Conservation (phyloP, 139 green algal species). For the Volvox reticuliferus region DNA sequence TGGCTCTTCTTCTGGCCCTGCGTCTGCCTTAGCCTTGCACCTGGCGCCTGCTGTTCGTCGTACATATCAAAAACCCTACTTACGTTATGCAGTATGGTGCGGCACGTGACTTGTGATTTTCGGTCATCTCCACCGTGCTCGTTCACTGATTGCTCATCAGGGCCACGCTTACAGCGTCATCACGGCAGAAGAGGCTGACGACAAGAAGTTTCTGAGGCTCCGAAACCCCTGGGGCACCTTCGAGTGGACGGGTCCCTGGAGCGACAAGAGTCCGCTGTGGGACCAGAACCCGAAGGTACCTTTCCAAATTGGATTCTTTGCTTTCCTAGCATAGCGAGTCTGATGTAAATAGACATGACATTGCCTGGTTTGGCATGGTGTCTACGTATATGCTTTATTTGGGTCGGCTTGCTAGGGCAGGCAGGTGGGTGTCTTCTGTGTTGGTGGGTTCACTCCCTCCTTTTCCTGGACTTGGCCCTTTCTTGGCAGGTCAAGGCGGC, state of each 20-base stretch:
- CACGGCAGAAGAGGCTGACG: slow-evolving; percentile 40
- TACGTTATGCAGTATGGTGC: no score
- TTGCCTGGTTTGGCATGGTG: neutral
- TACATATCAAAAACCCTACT: no score
- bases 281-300: slow-evolving; percentile 61
- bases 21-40: no score
- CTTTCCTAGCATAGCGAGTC: no score
- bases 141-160: slow-evolving; percentile 6
- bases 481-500: slow-evolving; percentile 36
- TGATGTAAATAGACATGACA: neutral
- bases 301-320: no score
- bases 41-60: no score
- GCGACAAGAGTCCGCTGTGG: slow-evolving; percentile 62
- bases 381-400: neutral
- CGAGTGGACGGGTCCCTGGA: slow-evolving; percentile 65
- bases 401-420: neutral
- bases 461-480: neutral
- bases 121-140: no score
- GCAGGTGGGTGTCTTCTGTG: neutral
- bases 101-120: no score
- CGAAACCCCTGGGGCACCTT: slow-evolving; percentile 61
- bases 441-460: neutral
- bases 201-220: slow-evolving; percentile 53
- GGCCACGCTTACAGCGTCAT: slow-evolving; percentile 59
- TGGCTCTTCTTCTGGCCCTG: no score